These are phyloP conservation scores for Picea glauca DNA, from an alignment of 75 land plant species.

Conservation along the genomic window DNA sequence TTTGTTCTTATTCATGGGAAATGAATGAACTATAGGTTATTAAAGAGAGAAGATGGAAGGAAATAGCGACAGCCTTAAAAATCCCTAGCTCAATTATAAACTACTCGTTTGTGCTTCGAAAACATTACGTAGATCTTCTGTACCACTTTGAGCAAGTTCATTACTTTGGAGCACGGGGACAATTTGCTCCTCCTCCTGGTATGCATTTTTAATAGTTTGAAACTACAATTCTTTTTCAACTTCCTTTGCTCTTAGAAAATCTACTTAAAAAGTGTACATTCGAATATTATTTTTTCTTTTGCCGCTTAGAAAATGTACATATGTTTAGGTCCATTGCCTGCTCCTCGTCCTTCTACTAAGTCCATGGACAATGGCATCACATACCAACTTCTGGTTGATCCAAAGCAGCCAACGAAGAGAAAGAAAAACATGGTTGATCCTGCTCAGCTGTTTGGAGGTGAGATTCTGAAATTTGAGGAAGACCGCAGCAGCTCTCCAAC, in stretches of 20 bases:
- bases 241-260: not conserved
- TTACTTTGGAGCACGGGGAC: constrained; percentile 15
- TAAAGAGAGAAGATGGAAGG: constrained; percentile 28
- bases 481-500: not conserved
- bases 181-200: constrained; percentile 17
- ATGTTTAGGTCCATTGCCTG: constrained; percentile 5
- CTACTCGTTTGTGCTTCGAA: constrained; percentile 27
- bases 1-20: not conserved
- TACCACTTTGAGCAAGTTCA: constrained; percentile 32
- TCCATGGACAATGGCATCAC: not conserved
- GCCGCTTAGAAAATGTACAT: not conserved
- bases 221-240: not conserved
- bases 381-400: constrained; percentile 2
- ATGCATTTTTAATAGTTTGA: not conserved
- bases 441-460: constrained; percentile 3
- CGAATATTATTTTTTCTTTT: not conserved
- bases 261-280: not conserved
- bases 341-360: not conserved
- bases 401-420: not conserved
- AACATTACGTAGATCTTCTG: constrained; percentile 22
- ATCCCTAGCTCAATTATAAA: constrained; percentile 23
- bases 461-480: not conserved
- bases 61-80: constrained; percentile 19
- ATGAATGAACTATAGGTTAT: constrained; percentile 25
- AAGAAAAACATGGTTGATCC: not conserved